phyloP scores from a whole-genome alignment of 1,284 basidiomycete genomes.

The Tetrapyrgos nigripes region DNA sequence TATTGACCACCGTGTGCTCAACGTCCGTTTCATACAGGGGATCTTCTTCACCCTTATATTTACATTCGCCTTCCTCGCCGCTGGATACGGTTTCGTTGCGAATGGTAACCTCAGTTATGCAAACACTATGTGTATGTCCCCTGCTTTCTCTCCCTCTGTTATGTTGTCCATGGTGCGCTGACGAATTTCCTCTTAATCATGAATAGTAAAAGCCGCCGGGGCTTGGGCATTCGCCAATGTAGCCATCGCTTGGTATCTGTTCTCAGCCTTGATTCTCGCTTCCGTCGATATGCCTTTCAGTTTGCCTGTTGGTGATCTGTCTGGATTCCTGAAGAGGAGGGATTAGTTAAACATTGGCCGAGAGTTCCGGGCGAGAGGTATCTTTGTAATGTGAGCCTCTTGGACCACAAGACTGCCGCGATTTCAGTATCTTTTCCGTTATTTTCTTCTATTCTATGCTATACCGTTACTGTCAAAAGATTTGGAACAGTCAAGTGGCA shows the following conservation, averaged over 20 bases:
- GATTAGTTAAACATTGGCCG: too few relatives aligned
- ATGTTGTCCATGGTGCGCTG: not conserved
- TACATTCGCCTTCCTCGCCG: slow-evolving; percentile 20
- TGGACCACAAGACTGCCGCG: too few relatives aligned
- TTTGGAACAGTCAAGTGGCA: too few relatives aligned
- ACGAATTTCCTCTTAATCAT: not conserved
- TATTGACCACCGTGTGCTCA: too few relatives aligned
- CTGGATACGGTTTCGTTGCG: slow-evolving; percentile 17
- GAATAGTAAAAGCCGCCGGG: slow-evolving; percentile 24
- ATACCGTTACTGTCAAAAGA: too few relatives aligned
- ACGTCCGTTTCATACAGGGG: slow-evolving; percentile 8
- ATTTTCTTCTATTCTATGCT: too few relatives aligned
- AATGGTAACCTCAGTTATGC: slow-evolving; percentile 16
- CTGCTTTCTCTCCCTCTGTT: not conserved
- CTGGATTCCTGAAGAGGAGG: slow-evolving; percentile 13
- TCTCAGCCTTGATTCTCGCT: slow-evolving; percentile 19
- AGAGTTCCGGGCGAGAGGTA: too few relatives aligned
- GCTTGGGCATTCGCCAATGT: slow-evolving; percentile 23
- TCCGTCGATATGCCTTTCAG: slow-evolving; percentile 25
- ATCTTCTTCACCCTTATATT: slow-evolving; percentile 22
- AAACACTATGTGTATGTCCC: slow-evolving; percentile 16
- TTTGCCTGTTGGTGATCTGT: slow-evolving; percentile 25
- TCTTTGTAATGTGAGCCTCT: too few relatives aligned
- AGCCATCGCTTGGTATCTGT: slow-evolving; percentile 21
- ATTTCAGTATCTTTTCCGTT: too few relatives aligned